A percentile compares a stretch with the other conserved stretches of the same genome.
Conservation (phyloP, 2,329 filamentous ascomycete genomes). For the Knoxdaviesia capensis region DNA sequence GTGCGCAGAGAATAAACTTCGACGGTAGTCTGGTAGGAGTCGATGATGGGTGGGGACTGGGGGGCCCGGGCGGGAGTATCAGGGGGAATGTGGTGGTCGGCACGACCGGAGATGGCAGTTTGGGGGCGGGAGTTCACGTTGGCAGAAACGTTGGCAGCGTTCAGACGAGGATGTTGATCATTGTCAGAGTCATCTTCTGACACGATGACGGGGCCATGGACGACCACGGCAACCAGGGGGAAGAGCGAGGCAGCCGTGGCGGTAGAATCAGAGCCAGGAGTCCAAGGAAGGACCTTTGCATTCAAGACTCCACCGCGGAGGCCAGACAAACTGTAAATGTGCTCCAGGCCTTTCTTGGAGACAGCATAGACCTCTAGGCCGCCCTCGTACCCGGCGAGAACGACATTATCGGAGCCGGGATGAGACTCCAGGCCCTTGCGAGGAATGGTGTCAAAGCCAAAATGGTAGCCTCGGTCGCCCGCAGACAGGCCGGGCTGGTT, state of each 20-base stretch:
- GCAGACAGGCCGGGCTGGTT: slow-evolving; percentile 34
- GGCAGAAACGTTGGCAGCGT: slow-evolving; percentile 6
- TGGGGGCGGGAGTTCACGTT: slow-evolving; percentile 10
- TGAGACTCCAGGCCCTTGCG: slow-evolving; percentile 14
- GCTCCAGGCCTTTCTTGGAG: slow-evolving; percentile 49
- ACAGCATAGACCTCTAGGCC: slow-evolving; percentile 58
- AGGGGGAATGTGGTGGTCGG: no score
- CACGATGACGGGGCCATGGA: slow-evolving; percentile 52
- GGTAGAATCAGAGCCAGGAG: slow-evolving; percentile 5
- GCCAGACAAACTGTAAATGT: slow-evolving; percentile 51
- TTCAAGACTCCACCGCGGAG: slow-evolving; percentile 61
- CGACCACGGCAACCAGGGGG: slow-evolving; percentile 58
- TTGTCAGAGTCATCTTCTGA: slow-evolving; percentile 14
- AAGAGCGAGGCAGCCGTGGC: slow-evolving; percentile 20
- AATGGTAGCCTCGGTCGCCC: slow-evolving; percentile 55
- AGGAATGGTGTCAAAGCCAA: slow-evolving; percentile 57
- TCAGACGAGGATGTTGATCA: no score
- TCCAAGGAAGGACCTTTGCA: slow-evolving; percentile 67
- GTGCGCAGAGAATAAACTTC: slow-evolving; percentile 73
- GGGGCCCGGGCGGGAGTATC: slow-evolving; percentile 17
- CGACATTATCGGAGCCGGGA: slow-evolving; percentile 36
- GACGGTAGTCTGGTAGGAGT: slow-evolving; percentile 67
- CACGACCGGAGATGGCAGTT: no score
- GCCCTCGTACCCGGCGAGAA: slow-evolving; percentile 64
- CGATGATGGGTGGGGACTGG: slow-evolving; percentile 18